Base-by-base conservation (phyloP, 2,329 filamentous ascomycete genomes). In the Aspergillus japonicus region DNA sequence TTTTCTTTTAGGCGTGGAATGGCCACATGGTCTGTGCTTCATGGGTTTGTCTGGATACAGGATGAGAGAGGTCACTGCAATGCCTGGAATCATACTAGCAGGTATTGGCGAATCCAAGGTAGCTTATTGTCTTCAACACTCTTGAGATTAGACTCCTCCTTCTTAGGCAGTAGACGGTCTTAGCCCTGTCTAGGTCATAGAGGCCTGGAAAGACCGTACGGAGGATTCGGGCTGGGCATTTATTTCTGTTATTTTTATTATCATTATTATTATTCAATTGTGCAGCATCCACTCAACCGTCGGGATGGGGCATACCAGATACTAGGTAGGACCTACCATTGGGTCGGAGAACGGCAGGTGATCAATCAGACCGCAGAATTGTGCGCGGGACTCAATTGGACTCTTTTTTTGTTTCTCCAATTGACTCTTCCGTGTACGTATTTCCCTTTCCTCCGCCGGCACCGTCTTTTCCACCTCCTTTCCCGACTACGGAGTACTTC, bases 1-100 rank as follows among this genome's bases (percentile, higher is more conserved):
- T 58, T 47, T 47, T 53, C 47, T 53, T 52, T 53, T 52, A 11
- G 56, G 50, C 48, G 50, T 55, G 53, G 53, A 55, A 55, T 55
- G 50, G 47, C 56, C 56, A 58, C 56, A 54, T 58, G 50, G 56
- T 58, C 56, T 58, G 56, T 58, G 50, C 50, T 48, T 47, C 53
- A 47, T 23, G 29, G 7, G 23, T 31, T 52, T 47, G 24, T 48
- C 31, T 48, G 53, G 12, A 47, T 24, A 24, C 24, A 42, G 33
- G 24, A 48, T 14, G 53, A 48, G 26, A 24, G 48, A 29, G 29
- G 29, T 47, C 53, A 55, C 39, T 44, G 56, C 50, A 51, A 52
- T 52, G 49, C 39, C 56, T 42, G 21, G 42, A 58, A 47, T 21
- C 52, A 54, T 54, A 47, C 52, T 54, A 47, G 52, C 52, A 47